Evolutionary conservation across 2,329 filamentous ascomycete genomes (phyloP), one percentile per base, ranked within the genome.

Genomic region (Aspergillus sp.): DNA sequence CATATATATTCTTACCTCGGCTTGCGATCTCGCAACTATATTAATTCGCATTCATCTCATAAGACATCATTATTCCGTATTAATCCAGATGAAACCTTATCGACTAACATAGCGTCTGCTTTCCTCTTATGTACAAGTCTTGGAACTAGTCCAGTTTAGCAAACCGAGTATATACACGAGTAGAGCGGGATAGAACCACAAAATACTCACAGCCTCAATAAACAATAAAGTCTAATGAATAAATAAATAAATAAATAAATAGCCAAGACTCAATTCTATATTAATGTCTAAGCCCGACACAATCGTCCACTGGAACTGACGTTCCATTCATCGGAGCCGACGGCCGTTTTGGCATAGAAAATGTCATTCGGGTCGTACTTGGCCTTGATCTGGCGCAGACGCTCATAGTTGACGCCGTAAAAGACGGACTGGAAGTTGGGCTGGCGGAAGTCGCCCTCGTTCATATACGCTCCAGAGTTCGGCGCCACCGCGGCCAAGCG

Each of bases 301-400:
- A 73, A 60, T 9, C 67, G 58, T 5, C 70, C 71, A 47, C 67
- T 56, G 4, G 51, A 50, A 1, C 47, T 54, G 7, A 66, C 58
- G 8, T 49, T 56, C 74, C 74, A 79, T 12, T 49, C 53, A 40
- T 80, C 76, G 44, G 73, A 76, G 0, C 76, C 77, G 5, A 81
- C 76, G 4, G 65, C 71, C n/a, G 67, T 71, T 5, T 13, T 30
- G 59, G 2, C 61, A 31, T 69, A 72, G 50, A 72, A 71, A 37
- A 71, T 50, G 33, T 60, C 57, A 0, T 60, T 34, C 5, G 69
- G 69, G 47, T 74, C 71, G 49, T 66, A 72, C 42, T 67, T 65
- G 7, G 56, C 48, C 61, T 74, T 73, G 27, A 74, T 56, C 6
- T 47, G 7, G 5, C 60, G 50, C 26, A 72, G 54, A 2, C 46